These are phyloP conservation scores for Pluteus cervinus DNA, from an alignment of 768 basidiomycete genomes.

Conservation along the genomic window DNA sequence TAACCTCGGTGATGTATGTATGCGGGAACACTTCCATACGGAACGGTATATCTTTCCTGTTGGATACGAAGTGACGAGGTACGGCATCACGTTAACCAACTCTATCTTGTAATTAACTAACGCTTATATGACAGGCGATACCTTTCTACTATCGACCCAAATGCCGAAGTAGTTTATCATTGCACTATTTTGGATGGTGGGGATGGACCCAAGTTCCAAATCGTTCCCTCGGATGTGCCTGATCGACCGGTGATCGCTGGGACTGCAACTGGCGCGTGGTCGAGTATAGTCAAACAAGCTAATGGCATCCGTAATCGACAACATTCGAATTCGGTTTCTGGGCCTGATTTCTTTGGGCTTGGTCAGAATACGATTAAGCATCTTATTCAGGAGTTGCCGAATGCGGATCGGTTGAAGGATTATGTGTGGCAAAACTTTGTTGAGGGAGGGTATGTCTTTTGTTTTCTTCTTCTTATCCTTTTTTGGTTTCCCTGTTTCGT, in stretches of 20 bases:
- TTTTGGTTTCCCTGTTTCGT: no score
- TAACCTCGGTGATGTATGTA: conserved; percentile 67
- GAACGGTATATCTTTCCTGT: conserved; percentile 88
- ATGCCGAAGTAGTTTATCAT: conserved; percentile 63
- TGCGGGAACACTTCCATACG: conserved; percentile 82
- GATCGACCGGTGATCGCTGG: conserved; percentile 73
- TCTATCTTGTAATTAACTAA: conserved; percentile 4
- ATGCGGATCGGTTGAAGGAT: conserved; percentile 64
- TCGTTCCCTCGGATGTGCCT: conserved; percentile 66
- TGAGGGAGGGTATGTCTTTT: conserved; percentile 71
- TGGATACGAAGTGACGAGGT: conserved; percentile 81
- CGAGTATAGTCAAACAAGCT: conserved; percentile 75
- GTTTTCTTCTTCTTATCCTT: conserved; percentile 7
- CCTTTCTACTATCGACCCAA: conserved; percentile 67
- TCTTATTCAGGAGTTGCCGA: conserved; percentile 79
- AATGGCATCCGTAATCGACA: conserved; percentile 76
- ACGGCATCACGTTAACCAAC: conserved; percentile 12
- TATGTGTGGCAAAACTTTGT: conserved; percentile 86
- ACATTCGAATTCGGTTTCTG: conserved; percentile 83
- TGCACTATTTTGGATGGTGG: conserved; percentile 84
- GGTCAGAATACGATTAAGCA: conserved; percentile 88
- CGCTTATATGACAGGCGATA: conserved; percentile 50
- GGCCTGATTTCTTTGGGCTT: conserved; percentile 84
- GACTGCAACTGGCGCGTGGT: conserved; percentile 88
- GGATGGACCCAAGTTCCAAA: conserved; percentile 82